These are phyloP conservation scores for Saussurea involucrata DNA, from an alignment of 129 eudicot genomes.

Conservation along the genomic window DNA sequence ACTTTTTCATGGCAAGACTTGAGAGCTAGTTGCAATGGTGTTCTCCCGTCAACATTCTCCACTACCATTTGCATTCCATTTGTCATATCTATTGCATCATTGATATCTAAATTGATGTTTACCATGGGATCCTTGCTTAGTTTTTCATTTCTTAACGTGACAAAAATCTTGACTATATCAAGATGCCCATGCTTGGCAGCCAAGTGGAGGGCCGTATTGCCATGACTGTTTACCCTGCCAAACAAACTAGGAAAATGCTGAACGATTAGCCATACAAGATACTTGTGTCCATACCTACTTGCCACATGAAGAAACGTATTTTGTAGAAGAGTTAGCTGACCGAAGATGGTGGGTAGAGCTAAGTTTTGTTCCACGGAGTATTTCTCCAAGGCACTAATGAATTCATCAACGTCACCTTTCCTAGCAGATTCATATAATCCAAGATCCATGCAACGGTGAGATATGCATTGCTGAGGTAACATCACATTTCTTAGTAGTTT, in stretches of 20 bases:
- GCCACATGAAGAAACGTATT: slow-evolving; percentile 29
- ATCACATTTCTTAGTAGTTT: not conserved
- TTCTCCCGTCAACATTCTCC: slow-evolving; percentile 27
- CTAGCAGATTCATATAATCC: slow-evolving; percentile 12
- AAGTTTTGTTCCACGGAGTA: not conserved
- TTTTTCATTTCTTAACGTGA: not conserved
- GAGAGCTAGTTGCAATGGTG: slow-evolving; percentile 36
- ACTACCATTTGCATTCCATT: not conserved
- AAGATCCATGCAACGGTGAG: slow-evolving; percentile 6
- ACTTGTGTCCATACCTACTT: not conserved
- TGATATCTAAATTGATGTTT: not conserved
- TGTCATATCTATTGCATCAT: not conserved
- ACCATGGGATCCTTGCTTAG: not conserved
- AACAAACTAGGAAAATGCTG: slow-evolving; percentile 5
- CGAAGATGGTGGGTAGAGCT: not conserved
- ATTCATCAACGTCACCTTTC: slow-evolving; percentile 2
- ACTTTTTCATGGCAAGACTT: not conserved
- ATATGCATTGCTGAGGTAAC: not conserved
- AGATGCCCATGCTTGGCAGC: slow-evolving; percentile 33
- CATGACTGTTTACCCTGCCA: slow-evolving; percentile 12
- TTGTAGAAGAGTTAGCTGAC: not conserved
- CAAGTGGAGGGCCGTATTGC: slow-evolving; percentile 39
- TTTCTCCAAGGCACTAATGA: not conserved
- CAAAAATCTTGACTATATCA: not conserved
- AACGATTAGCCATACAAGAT: not conserved